These are phyloP conservation scores for Jamesozyma rosinii DNA, from an alignment of 805 yeast genomes.

Conservation along the genomic window DNA sequence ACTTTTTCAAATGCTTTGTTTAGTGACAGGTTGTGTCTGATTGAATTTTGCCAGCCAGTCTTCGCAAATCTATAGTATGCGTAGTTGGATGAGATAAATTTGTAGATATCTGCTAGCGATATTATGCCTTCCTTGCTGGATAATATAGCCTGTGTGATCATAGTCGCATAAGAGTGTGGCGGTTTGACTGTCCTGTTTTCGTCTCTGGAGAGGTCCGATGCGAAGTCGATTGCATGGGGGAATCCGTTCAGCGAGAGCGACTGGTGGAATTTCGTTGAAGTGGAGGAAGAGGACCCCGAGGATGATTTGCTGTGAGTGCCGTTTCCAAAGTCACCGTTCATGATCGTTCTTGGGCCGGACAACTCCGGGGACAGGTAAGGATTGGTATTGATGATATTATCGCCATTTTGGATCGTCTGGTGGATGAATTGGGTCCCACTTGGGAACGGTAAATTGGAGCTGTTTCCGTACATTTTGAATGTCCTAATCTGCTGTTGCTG, in stretches of 20 bases:
- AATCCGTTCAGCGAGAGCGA: constrained; percentile 11
- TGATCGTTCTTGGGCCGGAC: constrained; percentile 6
- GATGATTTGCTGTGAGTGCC: constrained; percentile 4
- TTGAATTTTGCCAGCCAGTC: constrained; percentile 98
- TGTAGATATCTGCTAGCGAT: constrained; percentile 84
- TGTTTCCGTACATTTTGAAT: constrained; percentile 27
- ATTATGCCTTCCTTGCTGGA: constrained; percentile 81
- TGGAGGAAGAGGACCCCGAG: constrained; percentile 5
- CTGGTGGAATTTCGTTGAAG: constrained; percentile 5
- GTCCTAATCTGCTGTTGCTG: constrained; percentile 19
- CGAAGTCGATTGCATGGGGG: constrained; percentile 25
- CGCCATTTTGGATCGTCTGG: constrained; percentile 2
- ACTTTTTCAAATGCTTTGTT: constrained; percentile 97
- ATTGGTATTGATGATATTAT: neutral
- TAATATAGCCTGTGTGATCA: constrained; percentile 94
- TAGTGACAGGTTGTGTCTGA: constrained; percentile 85
- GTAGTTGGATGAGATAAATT: constrained; percentile 79
- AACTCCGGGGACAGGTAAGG: neutral
- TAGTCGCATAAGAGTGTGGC: constrained; percentile 92
- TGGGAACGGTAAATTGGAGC: constrained; percentile 30
- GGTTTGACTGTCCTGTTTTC: constrained; percentile 88
- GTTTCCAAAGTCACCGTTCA: constrained; percentile 3
- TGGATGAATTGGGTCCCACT: constrained; percentile 42
- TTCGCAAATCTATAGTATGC: constrained; percentile 87
- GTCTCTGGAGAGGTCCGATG: constrained; percentile 66